Base-by-base conservation (phyloP, 352 stramenopile genomes). In the Globisporangium carolinianum region DNA sequence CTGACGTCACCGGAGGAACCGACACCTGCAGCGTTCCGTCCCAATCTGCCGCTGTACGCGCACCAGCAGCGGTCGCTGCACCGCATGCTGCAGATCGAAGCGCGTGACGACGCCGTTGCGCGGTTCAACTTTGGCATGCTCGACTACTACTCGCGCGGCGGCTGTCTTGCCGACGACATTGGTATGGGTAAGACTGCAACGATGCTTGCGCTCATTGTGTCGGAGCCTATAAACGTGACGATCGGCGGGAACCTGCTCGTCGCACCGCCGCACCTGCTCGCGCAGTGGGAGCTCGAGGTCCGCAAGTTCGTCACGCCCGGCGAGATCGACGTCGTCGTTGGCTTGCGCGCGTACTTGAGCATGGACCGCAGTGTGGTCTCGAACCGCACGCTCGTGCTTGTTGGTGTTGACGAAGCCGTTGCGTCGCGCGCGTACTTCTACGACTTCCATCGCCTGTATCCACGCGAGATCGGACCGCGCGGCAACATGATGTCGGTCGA, bases 141-240 rank as follows among this genome's bases (percentile, higher is more conserved):
- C 17, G 83, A 87, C 60, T 88, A 90, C 57, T 83, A 72, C 56
- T 86, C 73, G 55, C 85, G 74, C 47, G 80, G 81, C 61, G 84
- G 84, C 4, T 88, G 75, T 15, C 60, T 94, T 6, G 79, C 81
- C 1, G 84, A 94, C 50, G 81, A 78, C 24, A 89, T 94, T 53
- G 84, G 84, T 36, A 94, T 87, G 72, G 84, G 84, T 45, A 94
- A 94, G 64, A 93, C 83, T 0, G 86, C 86, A 8, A 91, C 84
- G 17, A 89, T 90, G 68, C 66, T 95, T 10, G 78, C 86, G 37
- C 63, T 90, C 24, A 80, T 90, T 35, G 77, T 79, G 6, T 80
- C 79, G 0, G 82, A 88, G 58, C 77, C 75, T 0, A 66, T 73
- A 32, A 77, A 87, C 55, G 69, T 73, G 7, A 62, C 69, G 35